phyloP scores from a whole-genome alignment of 2,329 filamentous ascomycete genomes.

The Penicillium italicum region DNA sequence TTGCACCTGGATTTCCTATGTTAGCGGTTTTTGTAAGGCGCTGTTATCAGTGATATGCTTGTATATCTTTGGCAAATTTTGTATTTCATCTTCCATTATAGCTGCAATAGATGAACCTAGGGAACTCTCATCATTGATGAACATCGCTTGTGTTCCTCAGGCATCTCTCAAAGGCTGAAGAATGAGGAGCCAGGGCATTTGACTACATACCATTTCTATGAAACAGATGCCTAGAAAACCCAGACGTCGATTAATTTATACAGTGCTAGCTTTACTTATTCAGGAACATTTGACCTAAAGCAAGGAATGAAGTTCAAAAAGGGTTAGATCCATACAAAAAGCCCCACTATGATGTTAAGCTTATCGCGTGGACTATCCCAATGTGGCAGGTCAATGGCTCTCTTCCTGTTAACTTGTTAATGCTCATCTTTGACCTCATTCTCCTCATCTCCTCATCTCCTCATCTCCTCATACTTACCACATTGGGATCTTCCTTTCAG shows the following conservation, averaged over 20 bases:
- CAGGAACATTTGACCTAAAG: not conserved
- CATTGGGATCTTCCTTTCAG: not conserved
- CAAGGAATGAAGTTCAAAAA: not conserved
- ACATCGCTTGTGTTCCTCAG: too few species aligned
- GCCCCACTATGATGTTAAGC: constrained; percentile 1
- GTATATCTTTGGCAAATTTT: not conserved
- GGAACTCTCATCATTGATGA: not conserved
- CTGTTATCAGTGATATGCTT: not conserved
- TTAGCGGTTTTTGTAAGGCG: not conserved
- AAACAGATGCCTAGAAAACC: not conserved
- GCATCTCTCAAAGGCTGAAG: not conserved
- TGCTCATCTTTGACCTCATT: not conserved
- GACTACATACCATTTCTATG: not conserved
- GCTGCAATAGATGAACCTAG: not conserved
- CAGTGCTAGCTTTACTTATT: not conserved
- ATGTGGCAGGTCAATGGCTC: not conserved
- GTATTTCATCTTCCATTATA: too few species aligned
- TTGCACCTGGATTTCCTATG: not conserved
- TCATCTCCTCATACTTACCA: not conserved
- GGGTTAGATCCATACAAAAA: not conserved
- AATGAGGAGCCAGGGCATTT: not conserved
- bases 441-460: not conserved
- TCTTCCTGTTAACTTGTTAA: not conserved
- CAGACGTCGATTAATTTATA: not conserved
- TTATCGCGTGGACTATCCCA: constrained; percentile 11